These are phyloP conservation scores for Aspergillus aculeatus DNA, from an alignment of 2,329 filamentous ascomycete genomes.

Conservation along the genomic window DNA sequence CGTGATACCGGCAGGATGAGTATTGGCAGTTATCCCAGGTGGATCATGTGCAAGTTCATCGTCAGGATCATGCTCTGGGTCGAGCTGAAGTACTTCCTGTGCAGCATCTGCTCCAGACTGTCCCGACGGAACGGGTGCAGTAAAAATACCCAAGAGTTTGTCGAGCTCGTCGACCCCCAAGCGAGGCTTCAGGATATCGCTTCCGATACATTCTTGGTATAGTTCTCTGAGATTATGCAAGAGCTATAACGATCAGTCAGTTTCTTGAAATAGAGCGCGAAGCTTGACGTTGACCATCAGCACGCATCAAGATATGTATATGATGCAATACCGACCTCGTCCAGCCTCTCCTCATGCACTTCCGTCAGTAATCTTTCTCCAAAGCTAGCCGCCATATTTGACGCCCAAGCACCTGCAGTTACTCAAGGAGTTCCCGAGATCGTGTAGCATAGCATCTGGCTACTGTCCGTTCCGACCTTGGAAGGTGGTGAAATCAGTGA, in stretches of 20 bases:
- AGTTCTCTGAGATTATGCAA: constrained; percentile 31
- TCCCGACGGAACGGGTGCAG: constrained; percentile 18
- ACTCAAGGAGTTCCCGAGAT: not conserved
- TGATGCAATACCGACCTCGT: constrained; percentile 46
- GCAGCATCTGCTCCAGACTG: constrained; percentile 4
- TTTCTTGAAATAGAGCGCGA: too few species aligned
- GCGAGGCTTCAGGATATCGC: constrained; percentile 14
- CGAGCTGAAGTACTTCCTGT: not conserved
- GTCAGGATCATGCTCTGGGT: not conserved
- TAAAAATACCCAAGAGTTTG: constrained; percentile 40
- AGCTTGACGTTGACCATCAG: not conserved
- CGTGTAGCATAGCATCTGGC: too few species aligned
- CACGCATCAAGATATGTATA: not conserved
- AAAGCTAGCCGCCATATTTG: constrained; percentile 38
- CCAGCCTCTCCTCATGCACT: constrained; percentile 50
- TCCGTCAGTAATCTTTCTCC: constrained; percentile 55
- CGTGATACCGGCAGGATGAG: not conserved
- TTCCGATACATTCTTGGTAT: constrained; percentile 18
- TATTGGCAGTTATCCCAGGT: not conserved
- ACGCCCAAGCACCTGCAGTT: not conserved
- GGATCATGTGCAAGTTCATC: not conserved
- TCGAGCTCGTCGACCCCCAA: constrained; percentile 52
- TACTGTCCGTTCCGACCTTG: too few species aligned
- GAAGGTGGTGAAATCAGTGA: not conserved
- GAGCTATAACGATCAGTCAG: constrained; percentile 21